Base-by-base conservation (phyloP, 345 rosid species). In the Limnanthes douglasii region DNA sequence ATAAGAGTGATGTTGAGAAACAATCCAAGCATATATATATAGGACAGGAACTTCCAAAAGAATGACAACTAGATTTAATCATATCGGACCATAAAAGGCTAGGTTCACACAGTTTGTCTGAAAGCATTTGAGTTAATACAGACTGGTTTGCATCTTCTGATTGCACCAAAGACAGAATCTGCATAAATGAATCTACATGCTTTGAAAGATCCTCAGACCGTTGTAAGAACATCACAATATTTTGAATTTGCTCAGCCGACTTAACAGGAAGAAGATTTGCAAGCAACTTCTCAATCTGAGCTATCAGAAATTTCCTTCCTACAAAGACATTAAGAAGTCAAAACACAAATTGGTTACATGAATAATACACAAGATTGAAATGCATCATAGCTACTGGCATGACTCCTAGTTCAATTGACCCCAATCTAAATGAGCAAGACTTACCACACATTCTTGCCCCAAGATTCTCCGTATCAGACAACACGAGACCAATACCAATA, bases 301-400 rank as follows among this genome's bases (percentile, higher is more conserved):
- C 60, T 62, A 88, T 31, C 21, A 82, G 62, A 19, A 76, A 68
- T 38, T 72, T 83, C 65, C 65, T 78, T 31, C 81, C 97, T 88
- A 55, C 1, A 45, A 48, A 46, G 38, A 29, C 12, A 31, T 2
- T 1, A 39, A 44, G 23, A 26, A 5, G 23, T 11, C n/a, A n/a
- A n/a, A n/a, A n/a, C n/a, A n/a, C n/a, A n/a, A n/a, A n/a, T n/a
- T n/a, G n/a, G n/a, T n/a, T n/a, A n/a, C n/a, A n/a, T n/a, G n/a
- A n/a, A n/a, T n/a, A n/a, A n/a, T 23, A 12, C 41, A 27, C 51
- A 32, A 34, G 6, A 6, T 14, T 23, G 18, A 30, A 11, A 27
- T 21, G 35, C 23, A 42, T 46, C 24, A 46, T 13, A 29, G 6
- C 16, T 17, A 31, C 14, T 10, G 17, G 10, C n/a, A 18, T 15